A percentile compares a stretch with the other conserved stretches of the same genome.
These are phyloP conservation scores for Trametes coccinea DNA, from an alignment of 768 basidiomycete species.

Conservation along the genomic window DNA sequence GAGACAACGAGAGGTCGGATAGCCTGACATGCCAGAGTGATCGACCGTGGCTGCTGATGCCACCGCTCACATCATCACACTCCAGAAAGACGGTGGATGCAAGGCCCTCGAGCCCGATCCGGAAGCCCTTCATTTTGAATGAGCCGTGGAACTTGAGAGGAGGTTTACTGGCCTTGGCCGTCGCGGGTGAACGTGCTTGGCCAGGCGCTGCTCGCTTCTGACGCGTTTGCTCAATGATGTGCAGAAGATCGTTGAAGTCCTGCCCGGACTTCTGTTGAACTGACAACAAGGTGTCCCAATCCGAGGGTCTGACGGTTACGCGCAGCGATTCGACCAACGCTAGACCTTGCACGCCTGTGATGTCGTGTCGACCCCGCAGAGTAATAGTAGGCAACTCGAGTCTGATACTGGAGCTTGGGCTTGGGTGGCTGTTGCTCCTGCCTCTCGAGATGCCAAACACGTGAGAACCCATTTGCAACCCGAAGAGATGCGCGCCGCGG, in stretches of 20 bases:
- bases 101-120: constrained; percentile 72
- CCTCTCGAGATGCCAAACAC: constrained; percentile 55
- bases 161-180: constrained; percentile 20
- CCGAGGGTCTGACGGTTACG: constrained; percentile 73
- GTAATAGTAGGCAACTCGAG: constrained; percentile 67
- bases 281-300: constrained; percentile 80
- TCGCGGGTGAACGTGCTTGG: background rate
- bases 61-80: constrained; percentile 72
- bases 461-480: constrained; percentile 64
- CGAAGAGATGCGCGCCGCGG: constrained; percentile 49
- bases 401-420: constrained; percentile 53
- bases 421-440: constrained; percentile 28
- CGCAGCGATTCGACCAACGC: constrained; percentile 69
- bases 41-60: constrained; percentile 46
- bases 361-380: constrained; percentile 58
- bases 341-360: constrained; percentile 49
- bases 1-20: constrained; percentile 78
- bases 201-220: constrained; percentile 18
- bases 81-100: constrained; percentile 75
- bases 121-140: constrained; percentile 76
- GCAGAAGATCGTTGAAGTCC: constrained; percentile 80
- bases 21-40: constrained; percentile 69
- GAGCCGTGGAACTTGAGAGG: constrained; percentile 47
- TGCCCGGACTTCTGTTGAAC: constrained; percentile 90
- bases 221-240: constrained; percentile 64